A percentile compares a stretch with the other conserved stretches of the same genome.
Conservation (phyloP, 2,329 filamentous ascomycete species). For the Scedosporium boydii region DNA sequence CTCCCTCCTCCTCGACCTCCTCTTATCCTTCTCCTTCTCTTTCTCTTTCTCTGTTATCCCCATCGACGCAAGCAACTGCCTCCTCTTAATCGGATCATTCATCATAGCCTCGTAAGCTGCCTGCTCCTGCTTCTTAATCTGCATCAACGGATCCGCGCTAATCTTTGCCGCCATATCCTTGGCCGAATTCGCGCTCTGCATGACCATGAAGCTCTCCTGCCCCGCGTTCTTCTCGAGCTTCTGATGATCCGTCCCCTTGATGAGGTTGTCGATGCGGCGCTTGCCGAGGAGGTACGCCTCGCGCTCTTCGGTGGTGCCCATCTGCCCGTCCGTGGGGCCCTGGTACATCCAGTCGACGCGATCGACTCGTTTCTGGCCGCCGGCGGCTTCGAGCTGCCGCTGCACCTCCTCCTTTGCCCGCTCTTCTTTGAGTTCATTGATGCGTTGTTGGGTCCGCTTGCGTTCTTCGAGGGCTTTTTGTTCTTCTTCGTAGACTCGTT, state of each 20-base stretch:
- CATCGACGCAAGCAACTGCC: constrained; percentile 57
- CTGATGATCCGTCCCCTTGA: constrained; percentile 73
- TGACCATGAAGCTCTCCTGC: constrained; percentile 43
- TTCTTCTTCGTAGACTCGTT: constrained; percentile 79
- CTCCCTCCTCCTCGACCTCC: constrained; percentile 2
- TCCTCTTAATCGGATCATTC: constrained; percentile 61
- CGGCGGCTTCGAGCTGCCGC: constrained; percentile 77
- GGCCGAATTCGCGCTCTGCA: constrained; percentile 61
- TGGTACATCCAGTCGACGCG: constrained; percentile 98
- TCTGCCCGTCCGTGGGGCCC: constrained; percentile 68
- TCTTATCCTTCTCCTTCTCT: constrained; percentile 19
- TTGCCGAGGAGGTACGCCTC: constrained; percentile 92
- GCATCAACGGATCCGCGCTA: constrained; percentile 79
- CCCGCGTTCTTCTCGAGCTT: constrained; percentile 68
- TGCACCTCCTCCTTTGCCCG: constrained; percentile 86
- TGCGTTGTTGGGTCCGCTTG: constrained; percentile 83
- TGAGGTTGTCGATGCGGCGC: constrained; percentile 71
- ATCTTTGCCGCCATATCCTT: constrained; percentile 81
- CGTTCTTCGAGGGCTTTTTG: constrained; percentile 88
- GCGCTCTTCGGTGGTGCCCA: constrained; percentile 76
- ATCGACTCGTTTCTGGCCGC: constrained; percentile 68
- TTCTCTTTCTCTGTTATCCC: constrained; percentile 40
- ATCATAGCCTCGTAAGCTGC: constrained; percentile 71
- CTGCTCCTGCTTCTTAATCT: constrained; percentile 89
- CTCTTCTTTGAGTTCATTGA: constrained; percentile 91